Evolutionary conservation across 371 early-diverging fungal species (phyloP), one percentile per base, ranked within the genome.

Genomic region (Apophysomyces sp.): DNA sequence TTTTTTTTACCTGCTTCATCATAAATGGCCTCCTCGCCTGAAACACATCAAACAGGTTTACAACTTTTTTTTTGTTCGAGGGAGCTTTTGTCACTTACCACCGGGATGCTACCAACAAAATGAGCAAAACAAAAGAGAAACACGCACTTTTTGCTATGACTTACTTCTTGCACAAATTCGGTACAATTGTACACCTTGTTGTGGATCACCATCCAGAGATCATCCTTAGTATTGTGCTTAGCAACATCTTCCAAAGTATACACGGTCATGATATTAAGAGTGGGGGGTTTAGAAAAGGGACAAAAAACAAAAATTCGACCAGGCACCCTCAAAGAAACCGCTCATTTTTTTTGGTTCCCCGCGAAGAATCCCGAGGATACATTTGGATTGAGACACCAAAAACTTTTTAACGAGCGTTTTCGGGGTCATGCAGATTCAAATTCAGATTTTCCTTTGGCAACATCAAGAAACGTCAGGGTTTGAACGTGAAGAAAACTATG

Each of bases 151-250:
- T 13, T 37, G 3, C n/a, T 2, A 13, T 9, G n/a, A 28, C 61
- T 70, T 76, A 89, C 87, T 69, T 90, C 88, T 61, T 86, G 82
- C 28, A 91, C 71, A 69, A 93, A 95, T 29, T 85, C 74, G 36
- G 94, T 89, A 55, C 90, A 71, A 74, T 95, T 87, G 78, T 94
- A 95, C 41, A 92, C 94, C 64, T 91, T 90, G 63, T 91, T 91
- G 64, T 89, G 85, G 66, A 94, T 78, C 61, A 86, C 80, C 59
- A 94, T 80, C 89, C 85, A 85, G 56, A 89, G 73, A 69, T 89
- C 74, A 30, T 63, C 62, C 67, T 79, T 76, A 66, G 82, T 61
- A 61, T 73, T 74, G 82, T 92, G 86, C 54, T 76, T 65, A 12
- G 85, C 63, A 56, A 92, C 83, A 44, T 90, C 86, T 27, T 78